phyloP scores from a whole-genome alignment of 768 basidiomycete species.

The Postia placenta region DNA sequence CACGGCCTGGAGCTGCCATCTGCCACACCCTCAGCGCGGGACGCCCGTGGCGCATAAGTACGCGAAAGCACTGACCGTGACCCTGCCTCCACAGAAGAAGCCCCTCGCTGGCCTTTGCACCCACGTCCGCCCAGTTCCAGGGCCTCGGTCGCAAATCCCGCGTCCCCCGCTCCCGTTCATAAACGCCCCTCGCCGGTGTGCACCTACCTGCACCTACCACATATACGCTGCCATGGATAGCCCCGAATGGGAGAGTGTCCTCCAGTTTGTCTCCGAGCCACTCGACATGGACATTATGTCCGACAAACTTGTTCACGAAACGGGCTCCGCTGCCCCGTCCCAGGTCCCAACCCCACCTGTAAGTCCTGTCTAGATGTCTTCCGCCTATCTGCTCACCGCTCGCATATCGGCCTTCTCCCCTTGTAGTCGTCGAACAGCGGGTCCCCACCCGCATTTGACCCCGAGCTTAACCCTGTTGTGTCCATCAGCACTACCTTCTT shows the following conservation, averaged over 20 bases:
- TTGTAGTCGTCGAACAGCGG: conserved; percentile 10
- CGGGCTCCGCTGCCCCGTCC: background rate
- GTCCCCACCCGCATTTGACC: conserved; percentile 7
- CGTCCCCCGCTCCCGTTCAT: too few species aligned
- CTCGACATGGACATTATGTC: conserved; percentile 11
- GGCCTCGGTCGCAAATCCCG: too few species aligned
- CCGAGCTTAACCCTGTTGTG: conserved; percentile 37
- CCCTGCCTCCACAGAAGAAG: too few species aligned
- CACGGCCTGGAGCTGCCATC: too few species aligned
- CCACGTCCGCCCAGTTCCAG: too few species aligned
- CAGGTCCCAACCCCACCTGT: conserved; percentile 21
- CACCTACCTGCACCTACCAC: too few species aligned
- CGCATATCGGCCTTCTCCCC: background rate
- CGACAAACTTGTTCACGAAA: conserved; percentile 10
- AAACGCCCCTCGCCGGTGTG: too few species aligned
- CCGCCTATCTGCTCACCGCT: background rate
- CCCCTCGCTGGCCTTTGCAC: too few species aligned
- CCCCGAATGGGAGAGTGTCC: conserved; percentile 19
- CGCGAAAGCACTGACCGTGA: too few species aligned
- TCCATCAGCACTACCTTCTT: conserved; percentile 82
- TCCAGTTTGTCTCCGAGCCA: conserved; percentile 21
- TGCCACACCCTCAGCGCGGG: too few species aligned
- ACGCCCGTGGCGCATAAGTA: too few species aligned
- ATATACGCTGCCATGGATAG: background rate
- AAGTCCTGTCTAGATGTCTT: background rate